Evolutionary conservation across 306 rosid species (phyloP), one percentile per base, ranked within the genome.

Genomic region (Oemleria cerasiformis): DNA sequence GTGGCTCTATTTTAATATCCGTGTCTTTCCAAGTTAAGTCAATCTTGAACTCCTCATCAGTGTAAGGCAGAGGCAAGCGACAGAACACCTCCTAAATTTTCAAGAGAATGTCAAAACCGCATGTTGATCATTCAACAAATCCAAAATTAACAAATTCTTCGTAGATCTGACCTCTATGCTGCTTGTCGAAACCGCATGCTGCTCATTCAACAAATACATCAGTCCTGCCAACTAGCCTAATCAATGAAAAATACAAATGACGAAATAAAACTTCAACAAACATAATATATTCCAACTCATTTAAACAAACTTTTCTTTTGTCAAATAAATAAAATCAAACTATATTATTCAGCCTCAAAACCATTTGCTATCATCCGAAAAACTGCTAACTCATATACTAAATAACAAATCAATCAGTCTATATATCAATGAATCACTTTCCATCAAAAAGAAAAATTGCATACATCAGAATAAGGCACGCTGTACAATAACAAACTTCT

Each of bases 201-300:
- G 98, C 87, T 77, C 84, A 87, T 84, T 89, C 86, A 87, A 91
- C 96, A 88, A 87, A 89, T 67, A 88, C 70, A 87, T 84, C 83
- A 94, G 82, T 81, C 89, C 90, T 89, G 97, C 87, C 91, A 94
- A 87, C 97, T 86, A 90, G 92, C 87, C 97, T 86, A 87, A 88
- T 84, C 89, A 86, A 86, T 84, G 83, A 86, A 86, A 86, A 83
- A 78, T 87, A 77, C 72, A 81, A 77, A 90, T 68, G 82, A 82
- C 80, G 73, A 79, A 81, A 86, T 73, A 84, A 83, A 84, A 81
- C 88, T 84, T 81, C 63, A 83, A 83, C 63, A 55, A 69, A 79
- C 67, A 69, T 16, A 77, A 77, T 63, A 68, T 66, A 81, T 47
- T 78, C 77, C 63, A 70, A 44, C 47, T 25, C 30, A 25, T 25